Percentiles rank a stretch among this genome's conserved stretches.
These are phyloP conservation scores for Pyrenula massariospora DNA, from an alignment of 495 filamentous ascomycete genomes.

Conservation along the genomic window DNA sequence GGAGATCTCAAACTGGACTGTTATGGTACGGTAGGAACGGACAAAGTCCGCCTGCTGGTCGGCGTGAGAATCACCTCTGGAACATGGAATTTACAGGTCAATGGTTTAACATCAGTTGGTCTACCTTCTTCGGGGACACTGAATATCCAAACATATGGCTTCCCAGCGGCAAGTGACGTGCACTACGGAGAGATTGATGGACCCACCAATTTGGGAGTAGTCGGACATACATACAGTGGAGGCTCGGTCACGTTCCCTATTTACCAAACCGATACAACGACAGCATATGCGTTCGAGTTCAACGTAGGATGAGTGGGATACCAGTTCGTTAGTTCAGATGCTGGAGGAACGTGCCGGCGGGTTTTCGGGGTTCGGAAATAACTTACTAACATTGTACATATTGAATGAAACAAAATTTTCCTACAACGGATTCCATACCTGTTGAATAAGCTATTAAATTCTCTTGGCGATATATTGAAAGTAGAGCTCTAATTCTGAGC, in stretches of 20 bases:
- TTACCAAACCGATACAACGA: slow-evolving; percentile 18
- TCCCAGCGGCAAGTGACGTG: slow-evolving; percentile 4
- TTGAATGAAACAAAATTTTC: too few relatives aligned
- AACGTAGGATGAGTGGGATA: neutral
- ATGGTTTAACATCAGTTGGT: slow-evolving; percentile 15
- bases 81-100: slow-evolving; percentile 21
- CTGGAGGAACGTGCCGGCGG: too few relatives aligned
- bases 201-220: slow-evolving; percentile 17
- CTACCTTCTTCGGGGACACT: slow-evolving; percentile 16
- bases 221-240: slow-evolving; percentile 17
- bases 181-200: slow-evolving; percentile 17
- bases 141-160: slow-evolving; percentile 21
- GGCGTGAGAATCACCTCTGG: slow-evolving; percentile 17
- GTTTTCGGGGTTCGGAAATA: too few relatives aligned
- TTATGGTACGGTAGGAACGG: slow-evolving; percentile 10
- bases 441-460: too few relatives aligned
- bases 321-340: too few relatives aligned
- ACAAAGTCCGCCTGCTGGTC: slow-evolving; percentile 18
- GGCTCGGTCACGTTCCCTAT: slow-evolving; percentile 21
- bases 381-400: too few relatives aligned
- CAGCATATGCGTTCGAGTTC: slow-evolving; percentile 26
- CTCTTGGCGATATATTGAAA: too few relatives aligned
- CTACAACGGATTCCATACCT: too few relatives aligned
- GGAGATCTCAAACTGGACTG: slow-evolving; percentile 17
- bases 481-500: too few relatives aligned